Evolutionary conservation across 805 yeast genomes (phyloP), one percentile per base, ranked within the genome.

Genomic region (Candida pini): DNA sequence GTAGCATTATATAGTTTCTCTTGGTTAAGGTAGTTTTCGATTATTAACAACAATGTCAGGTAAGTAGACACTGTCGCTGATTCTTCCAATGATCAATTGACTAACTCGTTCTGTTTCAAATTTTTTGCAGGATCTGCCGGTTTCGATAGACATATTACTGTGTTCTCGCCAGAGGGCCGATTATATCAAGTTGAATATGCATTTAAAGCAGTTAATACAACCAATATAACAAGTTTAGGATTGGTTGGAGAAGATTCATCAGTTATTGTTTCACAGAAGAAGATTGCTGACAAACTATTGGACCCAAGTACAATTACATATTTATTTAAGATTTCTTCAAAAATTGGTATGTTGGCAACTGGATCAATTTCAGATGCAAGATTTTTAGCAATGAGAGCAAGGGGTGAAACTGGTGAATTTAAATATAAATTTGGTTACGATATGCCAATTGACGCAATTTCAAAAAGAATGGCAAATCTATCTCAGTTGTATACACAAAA

Each of bases 101-200:
- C n/a, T n/a, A n/a, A n/a, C n/a, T 20, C 23, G 10, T 20, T 20
- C 23, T 26, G 28, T n/a, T 19, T 12, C 18, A 17, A 8, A 18
- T 64, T 32, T 16, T 21, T 19, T 63, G 22, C 51, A 69, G 80
- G 77, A 44, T 70, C 80, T 43, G 95, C 97, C n/a, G 98, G 98
- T 35, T 92, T 89, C 61, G 98, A 92, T 68, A 84, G 98, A 70
- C 98, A 92, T 62, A 92, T 92, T 61, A 92, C 98, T 19, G 89
- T 92, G 52, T 92, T 92, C 68, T 90, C 97, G 26, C 98, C 98
- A 15, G 98, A 92, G 60, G 98, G 98, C 30, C 80, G 98, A 63
- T 71, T 92, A 42, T 92, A 83, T 65, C 98, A 92, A 66, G 98
- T 90, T 24, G 98, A 92, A 62, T 92, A 92, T 57, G 98, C 97